Evolutionary conservation across 306 rosid genomes (phyloP), one percentile per base, ranked within the genome.

Genomic region (Quercus cerris): DNA sequence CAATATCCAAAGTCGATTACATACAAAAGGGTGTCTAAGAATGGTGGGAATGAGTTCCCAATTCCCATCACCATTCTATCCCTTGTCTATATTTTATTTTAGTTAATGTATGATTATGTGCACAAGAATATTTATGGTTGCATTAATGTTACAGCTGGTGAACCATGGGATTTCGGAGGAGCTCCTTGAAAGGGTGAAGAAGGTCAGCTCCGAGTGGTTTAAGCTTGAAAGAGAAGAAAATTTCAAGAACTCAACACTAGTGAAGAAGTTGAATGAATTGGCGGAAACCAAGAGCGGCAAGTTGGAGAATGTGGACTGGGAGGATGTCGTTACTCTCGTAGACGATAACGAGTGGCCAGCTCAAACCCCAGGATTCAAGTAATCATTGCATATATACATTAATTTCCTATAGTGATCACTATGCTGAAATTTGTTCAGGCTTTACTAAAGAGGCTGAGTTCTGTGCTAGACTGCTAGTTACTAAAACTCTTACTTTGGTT

Each of bases 161-260:
- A 95, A 95, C 87, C 99, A 95, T 82, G 99, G 98, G 69, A 89
- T 93, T 75, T 75, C 99, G 10, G 93, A 91, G 72, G 96, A 93
- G 83, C 93, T 95, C 25, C 89, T 95, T 78, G 96, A 86, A 85
- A 91, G 95, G 91, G 99, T 93, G 90, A 93, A 91, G 96, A 89
- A 78, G 88, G 89, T 91, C 56, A 54, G 87, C 78, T 78, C 88
- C 5, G 91, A 90, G 83, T 91, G 82, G 83, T 93, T 86, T 80
- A 87, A 83, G 83, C 76, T 78, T 76, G 99, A 95, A 86, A 93
- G 98, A 83, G 97, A 93, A 80, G 96, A 89, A 23, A 81, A 80
- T 70, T 95, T 95, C 92, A 86, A 89, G 82, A 87, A 88, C 74
- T 91, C 94, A 2, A 27, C 80, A 20, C 44, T 91, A 1, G 82